These are phyloP conservation scores for Picochlorum costavermella DNA, from an alignment of 139 green algal genomes.

Conservation along the genomic window DNA sequence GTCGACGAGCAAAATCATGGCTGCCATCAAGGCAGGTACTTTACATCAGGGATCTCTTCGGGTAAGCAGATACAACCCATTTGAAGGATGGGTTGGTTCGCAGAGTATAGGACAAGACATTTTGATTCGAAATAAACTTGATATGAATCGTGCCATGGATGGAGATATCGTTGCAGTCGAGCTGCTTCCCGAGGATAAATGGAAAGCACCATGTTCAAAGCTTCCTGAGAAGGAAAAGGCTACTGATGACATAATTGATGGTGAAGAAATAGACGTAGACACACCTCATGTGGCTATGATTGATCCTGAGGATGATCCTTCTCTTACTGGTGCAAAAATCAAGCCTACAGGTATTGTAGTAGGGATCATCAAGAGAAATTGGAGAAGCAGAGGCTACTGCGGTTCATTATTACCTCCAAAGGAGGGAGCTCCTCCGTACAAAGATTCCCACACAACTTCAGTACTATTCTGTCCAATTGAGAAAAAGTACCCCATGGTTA, in stretches of 20 bases:
- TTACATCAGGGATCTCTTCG: slow-evolving; percentile 65
- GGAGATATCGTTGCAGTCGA: slow-evolving; percentile 64
- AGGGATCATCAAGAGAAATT: slow-evolving; percentile 69
- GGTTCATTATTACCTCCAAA: slow-evolving; percentile 47
- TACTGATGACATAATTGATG: background rate
- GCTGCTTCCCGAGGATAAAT: slow-evolving; percentile 72
- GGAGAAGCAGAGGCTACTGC: slow-evolving; percentile 68
- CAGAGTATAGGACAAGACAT: slow-evolving; percentile 66
- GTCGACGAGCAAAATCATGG: slow-evolving; percentile 50
- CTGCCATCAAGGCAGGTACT: slow-evolving; percentile 66
- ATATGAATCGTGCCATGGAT: slow-evolving; percentile 80
- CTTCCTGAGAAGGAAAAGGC: slow-evolving; percentile 21
- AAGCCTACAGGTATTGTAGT: slow-evolving; percentile 63
- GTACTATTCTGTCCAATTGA: slow-evolving; percentile 76
- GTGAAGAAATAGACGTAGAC: slow-evolving; percentile 21
- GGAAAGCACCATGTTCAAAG: slow-evolving; percentile 30
- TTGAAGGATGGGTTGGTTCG: slow-evolving; percentile 64
- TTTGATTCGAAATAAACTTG: slow-evolving; percentile 51
- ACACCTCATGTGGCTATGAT: slow-evolving; percentile 41
- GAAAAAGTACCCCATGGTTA: slow-evolving; percentile 65
- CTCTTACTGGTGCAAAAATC: background rate
- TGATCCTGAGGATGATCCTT: slow-evolving; percentile 40
- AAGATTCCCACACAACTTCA: slow-evolving; percentile 4
- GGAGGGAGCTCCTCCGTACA: background rate
- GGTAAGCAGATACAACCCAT: slow-evolving; percentile 72